Evolutionary conservation across 495 filamentous ascomycete species (phyloP), one percentile per base, ranked within the genome.

Genomic region (Podospora anserina): DNA sequence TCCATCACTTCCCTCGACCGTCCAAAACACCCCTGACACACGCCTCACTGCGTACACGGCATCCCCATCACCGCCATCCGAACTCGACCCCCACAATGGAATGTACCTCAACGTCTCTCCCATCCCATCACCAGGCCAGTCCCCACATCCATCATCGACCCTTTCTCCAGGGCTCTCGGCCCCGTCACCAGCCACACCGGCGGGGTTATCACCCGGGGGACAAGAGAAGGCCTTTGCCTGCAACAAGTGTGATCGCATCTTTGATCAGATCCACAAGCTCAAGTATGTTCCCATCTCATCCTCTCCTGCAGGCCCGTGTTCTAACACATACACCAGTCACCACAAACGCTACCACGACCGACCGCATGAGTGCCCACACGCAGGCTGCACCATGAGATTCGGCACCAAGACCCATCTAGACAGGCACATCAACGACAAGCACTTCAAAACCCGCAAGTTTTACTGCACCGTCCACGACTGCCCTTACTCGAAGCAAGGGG

Each of bases 351-450:
- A 84, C 60, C 82, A 84, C 64, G 78, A 82, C 16, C 78, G 80
- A 30, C 80, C 80, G 4, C 82, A 81, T 66, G 78, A 79, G 62
- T 84, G 82, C 68, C 67, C 75, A 6, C 75, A 79, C 23, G 70
- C 73, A 0, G 78, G 74, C 11, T 84, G 82, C 65, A 73, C 74
- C 30, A 82, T 79, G 70, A 76, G 75, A 60, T 84, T 84, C 64
- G 82, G 82, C 62, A 84, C 82, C n/a, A 82, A 83, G 66, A 84
- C 82, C 49, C 82, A 84, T 65, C 75, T 84, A 23, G 80, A 82
- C 60, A 81, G 82, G 6, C 82, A 84, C 72, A 79, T 84, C 75
- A 84, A 84, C 71, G 82, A 84, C 68, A 79, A 81, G 70, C 82
- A 84, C 72, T 65, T 70, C 58, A 84, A 83, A 75, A 78, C 80